A percentile compares a stretch with the other conserved stretches of the same genome.
Conservation (phyloP, 1,284 basidiomycete species). For the Meira nashicola region DNA sequence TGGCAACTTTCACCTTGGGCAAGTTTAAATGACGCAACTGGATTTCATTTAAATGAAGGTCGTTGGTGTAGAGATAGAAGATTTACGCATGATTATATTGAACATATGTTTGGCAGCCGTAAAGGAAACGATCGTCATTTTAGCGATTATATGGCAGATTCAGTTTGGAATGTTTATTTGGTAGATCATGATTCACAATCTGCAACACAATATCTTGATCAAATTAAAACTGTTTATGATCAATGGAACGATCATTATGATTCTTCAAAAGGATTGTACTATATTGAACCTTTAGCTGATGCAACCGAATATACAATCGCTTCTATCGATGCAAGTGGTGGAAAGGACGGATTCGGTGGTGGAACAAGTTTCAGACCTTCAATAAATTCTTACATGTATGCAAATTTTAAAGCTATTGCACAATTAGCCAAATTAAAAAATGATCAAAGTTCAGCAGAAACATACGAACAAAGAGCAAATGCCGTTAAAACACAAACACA, state of each 20-base stretch:
- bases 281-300: conserved; percentile 12
- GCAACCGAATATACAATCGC: conserved; percentile 16
- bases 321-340: conserved; percentile 13
- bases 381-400: conserved; percentile 17
- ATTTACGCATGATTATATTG: conserved; percentile 10
- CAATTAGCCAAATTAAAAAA: conserved; percentile 6
- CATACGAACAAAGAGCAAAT: neutral
- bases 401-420: conserved; percentile 9
- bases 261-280: conserved; percentile 14
- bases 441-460: neutral
- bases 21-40: conserved; percentile 15
- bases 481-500: conserved; percentile 13
- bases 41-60: conserved; percentile 8
- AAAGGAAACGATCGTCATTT: conserved; percentile 15
- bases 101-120: conserved; percentile 7
- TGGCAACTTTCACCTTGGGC: conserved; percentile 12
- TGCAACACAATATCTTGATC: conserved; percentile 1
- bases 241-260: conserved; percentile 14
- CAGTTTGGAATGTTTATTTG: conserved; percentile 5
- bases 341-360: conserved; percentile 10
- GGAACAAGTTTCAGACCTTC: conserved; percentile 12
- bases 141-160: conserved; percentile 12
- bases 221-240: conserved; percentile 8
- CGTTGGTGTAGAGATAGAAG: conserved; percentile 9
- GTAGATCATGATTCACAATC: conserved; percentile 9